phyloP scores from a whole-genome alignment of 1,284 basidiomycete genomes.

The Neotropicomus parvogracilis region DNA sequence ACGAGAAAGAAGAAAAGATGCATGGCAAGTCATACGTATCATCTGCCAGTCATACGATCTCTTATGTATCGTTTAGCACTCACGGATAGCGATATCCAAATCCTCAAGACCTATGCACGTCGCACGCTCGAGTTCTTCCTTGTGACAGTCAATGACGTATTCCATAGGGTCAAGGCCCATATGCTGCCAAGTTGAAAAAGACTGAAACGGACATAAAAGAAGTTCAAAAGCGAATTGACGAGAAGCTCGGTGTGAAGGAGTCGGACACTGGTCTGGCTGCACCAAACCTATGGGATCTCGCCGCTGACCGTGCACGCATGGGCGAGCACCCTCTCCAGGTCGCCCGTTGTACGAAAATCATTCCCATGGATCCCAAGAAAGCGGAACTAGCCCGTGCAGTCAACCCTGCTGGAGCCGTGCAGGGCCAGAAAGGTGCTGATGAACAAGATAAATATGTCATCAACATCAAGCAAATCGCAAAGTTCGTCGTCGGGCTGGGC shows the following conservation, averaged over 20 bases:
- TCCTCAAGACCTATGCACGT: conserved; percentile 93
- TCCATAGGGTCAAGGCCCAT: conserved; percentile 92
- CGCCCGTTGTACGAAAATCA: conserved; percentile 98
- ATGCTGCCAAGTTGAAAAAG: conserved; percentile 85
- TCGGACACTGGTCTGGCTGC: conserved; percentile 96
- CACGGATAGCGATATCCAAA: conserved; percentile 98
- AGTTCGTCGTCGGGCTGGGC: conserved; percentile 97
- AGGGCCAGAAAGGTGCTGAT: conserved; percentile 87
- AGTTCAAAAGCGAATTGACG: conserved; percentile 95
- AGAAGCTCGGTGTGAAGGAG: conserved; percentile 97
- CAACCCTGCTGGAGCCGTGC: conserved; percentile 68
- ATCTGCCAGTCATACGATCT: not conserved
- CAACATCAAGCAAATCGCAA: conserved; percentile 99
- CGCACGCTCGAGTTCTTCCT: not conserved
- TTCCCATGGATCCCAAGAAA: conserved; percentile 70
- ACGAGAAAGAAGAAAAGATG: conserved; percentile 90
- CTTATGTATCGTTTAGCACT: conserved; percentile 55
- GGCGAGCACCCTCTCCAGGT: conserved; percentile 94
- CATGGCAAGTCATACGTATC: conserved; percentile 61
- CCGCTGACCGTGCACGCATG: conserved; percentile 87
- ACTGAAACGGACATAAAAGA: conserved; percentile 94
- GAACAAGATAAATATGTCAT: conserved; percentile 99
- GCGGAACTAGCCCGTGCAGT: conserved; percentile 72
- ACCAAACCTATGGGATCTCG: conserved; percentile 94
- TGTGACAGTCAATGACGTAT: not conserved